phyloP scores from a whole-genome alignment of 1,284 basidiomycete species.

The Polyporus tsugae region DNA sequence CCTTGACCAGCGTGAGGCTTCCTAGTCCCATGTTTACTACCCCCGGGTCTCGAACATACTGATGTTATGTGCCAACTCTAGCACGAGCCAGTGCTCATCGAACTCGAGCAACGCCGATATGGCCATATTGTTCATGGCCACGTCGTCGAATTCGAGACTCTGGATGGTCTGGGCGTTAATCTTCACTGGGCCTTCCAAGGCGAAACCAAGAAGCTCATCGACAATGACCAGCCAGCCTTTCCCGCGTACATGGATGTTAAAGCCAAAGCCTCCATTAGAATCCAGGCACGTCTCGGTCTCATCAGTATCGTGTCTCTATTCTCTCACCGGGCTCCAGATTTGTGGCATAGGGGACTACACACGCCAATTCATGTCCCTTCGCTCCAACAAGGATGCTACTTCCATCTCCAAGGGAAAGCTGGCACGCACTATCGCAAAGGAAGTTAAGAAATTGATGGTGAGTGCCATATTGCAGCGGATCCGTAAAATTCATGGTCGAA shows the following conservation, averaged over 20 bases:
- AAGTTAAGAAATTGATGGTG: conserved; percentile 13
- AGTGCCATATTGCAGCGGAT: neutral
- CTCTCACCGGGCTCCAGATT: neutral
- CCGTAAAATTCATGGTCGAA: neutral
- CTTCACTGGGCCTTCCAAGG: neutral
- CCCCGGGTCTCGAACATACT: neutral
- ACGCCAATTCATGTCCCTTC: conserved; percentile 11
- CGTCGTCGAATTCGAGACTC: conserved; percentile 10
- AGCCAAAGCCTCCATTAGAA: conserved; percentile 21
- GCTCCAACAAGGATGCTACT: conserved; percentile 1
- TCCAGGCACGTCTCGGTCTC: conserved; percentile 10
- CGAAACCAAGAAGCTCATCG: neutral
- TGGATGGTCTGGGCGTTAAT: neutral
- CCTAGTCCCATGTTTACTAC: neutral
- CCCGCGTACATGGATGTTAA: conserved; percentile 8
- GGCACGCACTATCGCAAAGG: conserved; percentile 13
- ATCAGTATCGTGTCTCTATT: neutral
- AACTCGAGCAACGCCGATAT: neutral
- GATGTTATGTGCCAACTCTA: neutral
- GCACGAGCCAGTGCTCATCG: neutral
- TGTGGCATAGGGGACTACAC: neutral
- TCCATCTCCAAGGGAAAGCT: conserved; percentile 12
- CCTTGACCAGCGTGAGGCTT: neutral
- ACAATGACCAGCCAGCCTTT: conserved; percentile 14
- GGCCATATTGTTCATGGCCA: neutral